Evolutionary conservation across 202 grass and related monocot species (phyloP).

Genomic region (Bolboschoenoplectus hybrid): DNA sequence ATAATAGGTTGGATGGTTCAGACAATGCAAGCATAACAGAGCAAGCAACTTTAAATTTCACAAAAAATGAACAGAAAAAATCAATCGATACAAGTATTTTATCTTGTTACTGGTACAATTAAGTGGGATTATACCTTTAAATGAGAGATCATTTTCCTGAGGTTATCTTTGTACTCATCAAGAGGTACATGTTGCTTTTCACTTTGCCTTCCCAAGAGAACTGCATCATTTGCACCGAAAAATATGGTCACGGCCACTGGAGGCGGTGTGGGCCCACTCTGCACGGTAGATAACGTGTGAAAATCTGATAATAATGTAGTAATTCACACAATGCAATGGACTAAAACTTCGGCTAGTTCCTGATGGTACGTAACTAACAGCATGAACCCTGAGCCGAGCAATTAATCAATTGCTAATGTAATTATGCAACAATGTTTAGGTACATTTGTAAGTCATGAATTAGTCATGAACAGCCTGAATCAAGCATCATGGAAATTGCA

Average conservation of each 20-base stretch:
- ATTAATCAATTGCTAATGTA: too few species aligned
- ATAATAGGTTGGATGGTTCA: not conserved
- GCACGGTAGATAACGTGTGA: not conserved
- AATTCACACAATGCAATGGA: too few species aligned
- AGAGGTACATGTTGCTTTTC: conserved; percentile 77
- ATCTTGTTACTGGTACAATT: not conserved
- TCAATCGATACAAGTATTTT: not conserved
- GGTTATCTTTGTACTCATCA: conserved; percentile 72
- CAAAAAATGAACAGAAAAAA: too few species aligned
- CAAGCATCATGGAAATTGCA: not conserved
- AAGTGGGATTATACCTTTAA: conserved; percentile 52
- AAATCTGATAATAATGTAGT: not conserved
- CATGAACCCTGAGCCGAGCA: too few species aligned
- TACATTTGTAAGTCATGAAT: too few species aligned
- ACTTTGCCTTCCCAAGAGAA: conserved; percentile 52
- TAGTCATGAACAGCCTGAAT: too few species aligned
- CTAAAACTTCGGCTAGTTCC: too few species aligned
- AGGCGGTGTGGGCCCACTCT: conserved; percentile 16
- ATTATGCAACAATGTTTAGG: too few species aligned
- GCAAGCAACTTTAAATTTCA: not conserved
- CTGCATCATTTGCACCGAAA: conserved; percentile 92
- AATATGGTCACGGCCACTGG: conserved; percentile 73
- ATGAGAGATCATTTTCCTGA: conserved; percentile 64
- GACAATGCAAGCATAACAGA: not conserved
- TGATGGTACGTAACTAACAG: too few species aligned